Evolutionary conservation across 306 rosid genomes (phyloP).

Genomic region (Vigna mungo): DNA sequence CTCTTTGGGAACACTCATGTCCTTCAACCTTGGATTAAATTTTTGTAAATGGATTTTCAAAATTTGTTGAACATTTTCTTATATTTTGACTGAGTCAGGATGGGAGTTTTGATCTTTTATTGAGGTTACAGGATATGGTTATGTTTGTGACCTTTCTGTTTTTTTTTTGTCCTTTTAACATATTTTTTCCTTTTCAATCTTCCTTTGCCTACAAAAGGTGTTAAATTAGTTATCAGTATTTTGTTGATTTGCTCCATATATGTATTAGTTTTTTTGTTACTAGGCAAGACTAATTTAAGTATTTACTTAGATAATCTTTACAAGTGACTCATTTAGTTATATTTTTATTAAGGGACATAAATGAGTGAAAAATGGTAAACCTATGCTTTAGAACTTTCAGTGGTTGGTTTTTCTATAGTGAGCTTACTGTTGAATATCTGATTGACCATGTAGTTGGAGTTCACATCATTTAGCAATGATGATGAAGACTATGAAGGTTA

Average conservation of each 20-base stretch:
- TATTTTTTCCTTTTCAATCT: background rate
- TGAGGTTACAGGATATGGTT: background rate
- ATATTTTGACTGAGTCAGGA: background rate
- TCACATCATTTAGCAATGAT: constrained; percentile 74
- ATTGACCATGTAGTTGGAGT: constrained; percentile 70
- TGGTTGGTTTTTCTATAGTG: constrained; percentile 27
- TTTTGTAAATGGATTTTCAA: constrained; percentile 4
- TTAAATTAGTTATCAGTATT: constrained; percentile 3
- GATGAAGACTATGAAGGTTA: constrained; percentile 93
- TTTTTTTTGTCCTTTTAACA: background rate
- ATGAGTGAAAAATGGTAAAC: constrained; percentile 11
- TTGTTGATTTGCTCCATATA: background rate
- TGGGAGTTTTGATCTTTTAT: background rate
- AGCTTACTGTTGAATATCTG: constrained; percentile 38
- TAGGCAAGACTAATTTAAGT: background rate
- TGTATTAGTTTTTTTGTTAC: constrained; percentile 8
- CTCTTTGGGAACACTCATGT: background rate
- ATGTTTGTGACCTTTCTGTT: background rate
- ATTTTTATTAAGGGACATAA: constrained; percentile 3
- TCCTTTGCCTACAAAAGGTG: background rate
- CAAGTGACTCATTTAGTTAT: constrained; percentile 1
- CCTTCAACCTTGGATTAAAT: background rate
- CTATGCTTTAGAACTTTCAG: background rate
- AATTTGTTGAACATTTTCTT: background rate
- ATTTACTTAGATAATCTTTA: background rate